These are phyloP conservation scores for Zygotorulaspora sp. DNA, from an alignment of 805 yeast species.

Conservation along the genomic window DNA sequence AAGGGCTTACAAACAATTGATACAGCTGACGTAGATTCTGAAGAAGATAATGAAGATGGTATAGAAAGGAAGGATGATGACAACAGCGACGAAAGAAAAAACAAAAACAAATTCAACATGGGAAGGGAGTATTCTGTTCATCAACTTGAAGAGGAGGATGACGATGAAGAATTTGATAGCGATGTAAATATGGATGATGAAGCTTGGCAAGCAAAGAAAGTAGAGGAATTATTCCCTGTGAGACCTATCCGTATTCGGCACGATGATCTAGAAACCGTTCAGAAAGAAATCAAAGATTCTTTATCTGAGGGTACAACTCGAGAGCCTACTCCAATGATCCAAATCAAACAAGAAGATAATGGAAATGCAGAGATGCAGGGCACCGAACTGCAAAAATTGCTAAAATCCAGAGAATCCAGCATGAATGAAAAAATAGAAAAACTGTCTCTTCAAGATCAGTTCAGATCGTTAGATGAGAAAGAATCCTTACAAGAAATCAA, in stretches of 20 bases:
- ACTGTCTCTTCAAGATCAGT: conserved; percentile 27
- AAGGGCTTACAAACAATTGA: conserved; percentile 24
- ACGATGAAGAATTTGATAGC: conserved; percentile 19
- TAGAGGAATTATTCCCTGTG: conserved; percentile 54
- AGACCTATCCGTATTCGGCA: conserved; percentile 56
- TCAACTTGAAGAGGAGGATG: conserved; percentile 22
- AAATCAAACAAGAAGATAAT: conserved; percentile 10
- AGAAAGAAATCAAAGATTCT: conserved; percentile 31
- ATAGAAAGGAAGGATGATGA: conserved; percentile 29
- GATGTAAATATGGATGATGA: conserved; percentile 28
- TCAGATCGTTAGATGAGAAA: conserved; percentile 29
- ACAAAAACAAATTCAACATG: conserved; percentile 48
- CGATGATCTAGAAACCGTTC: conserved; percentile 37
- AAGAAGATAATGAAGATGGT: conserved; percentile 34
- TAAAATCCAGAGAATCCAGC: conserved; percentile 25
- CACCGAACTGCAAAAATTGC: conserved; percentile 14
- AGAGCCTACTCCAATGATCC: conserved; percentile 27
- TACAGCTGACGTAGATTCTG: conserved; percentile 35
- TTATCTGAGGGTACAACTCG: conserved; percentile 25
- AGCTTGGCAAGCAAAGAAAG: conserved; percentile 22
- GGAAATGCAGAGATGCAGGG: not conserved
- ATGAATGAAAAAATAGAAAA: conserved; percentile 31
- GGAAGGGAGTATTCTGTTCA: conserved; percentile 52
- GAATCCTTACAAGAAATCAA: conserved; percentile 38
- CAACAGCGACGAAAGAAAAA: conserved; percentile 28